Percentiles rank a stretch among this genome's conserved stretches.
phyloP scores from a whole-genome alignment of 306 rosid genomes.

The Glycine latifolia region DNA sequence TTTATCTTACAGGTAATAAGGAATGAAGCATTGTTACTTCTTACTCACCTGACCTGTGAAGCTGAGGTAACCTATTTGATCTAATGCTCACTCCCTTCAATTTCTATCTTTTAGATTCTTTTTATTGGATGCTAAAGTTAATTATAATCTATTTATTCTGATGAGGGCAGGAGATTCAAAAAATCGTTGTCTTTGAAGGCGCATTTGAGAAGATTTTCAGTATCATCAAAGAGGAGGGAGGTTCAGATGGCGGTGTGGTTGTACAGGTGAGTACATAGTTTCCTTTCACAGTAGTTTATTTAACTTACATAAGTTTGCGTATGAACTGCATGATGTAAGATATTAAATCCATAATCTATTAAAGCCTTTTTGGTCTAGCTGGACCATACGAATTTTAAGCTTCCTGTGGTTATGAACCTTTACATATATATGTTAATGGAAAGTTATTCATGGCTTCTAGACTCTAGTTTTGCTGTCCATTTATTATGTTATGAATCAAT shows the following conservation, averaged over 20 bases:
- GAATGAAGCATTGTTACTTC: slow-evolving; percentile 86
- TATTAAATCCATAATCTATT: background rate
- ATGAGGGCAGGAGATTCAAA: slow-evolving; percentile 83
- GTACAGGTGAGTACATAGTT: slow-evolving; percentile 74
- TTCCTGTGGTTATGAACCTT: background rate
- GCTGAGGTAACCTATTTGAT: slow-evolving; percentile 71
- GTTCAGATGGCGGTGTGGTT: slow-evolving; percentile 91
- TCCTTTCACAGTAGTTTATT: background rate
- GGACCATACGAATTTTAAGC: slow-evolving; percentile 20
- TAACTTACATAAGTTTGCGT: background rate
- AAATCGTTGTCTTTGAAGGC: slow-evolving; percentile 91
- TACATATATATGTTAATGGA: background rate
- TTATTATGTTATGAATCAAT: slow-evolving; percentile 17
- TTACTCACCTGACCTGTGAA: slow-evolving; percentile 85
- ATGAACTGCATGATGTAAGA: background rate
- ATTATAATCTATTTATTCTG: slow-evolving; percentile 30
- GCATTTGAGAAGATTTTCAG: slow-evolving; percentile 91
- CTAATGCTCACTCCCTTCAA: slow-evolving; percentile 15
- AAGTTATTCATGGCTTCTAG: background rate
- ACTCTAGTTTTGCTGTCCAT: background rate
- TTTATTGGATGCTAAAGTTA: slow-evolving; percentile 25
- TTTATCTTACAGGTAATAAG: slow-evolving; percentile 73
- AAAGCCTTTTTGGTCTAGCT: slow-evolving; percentile 8
- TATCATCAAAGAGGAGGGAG: slow-evolving; percentile 88
- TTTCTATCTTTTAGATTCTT: background rate